Conservation (phyloP, 345 rosid species). For the Arabidopsis arenosa region DNA sequence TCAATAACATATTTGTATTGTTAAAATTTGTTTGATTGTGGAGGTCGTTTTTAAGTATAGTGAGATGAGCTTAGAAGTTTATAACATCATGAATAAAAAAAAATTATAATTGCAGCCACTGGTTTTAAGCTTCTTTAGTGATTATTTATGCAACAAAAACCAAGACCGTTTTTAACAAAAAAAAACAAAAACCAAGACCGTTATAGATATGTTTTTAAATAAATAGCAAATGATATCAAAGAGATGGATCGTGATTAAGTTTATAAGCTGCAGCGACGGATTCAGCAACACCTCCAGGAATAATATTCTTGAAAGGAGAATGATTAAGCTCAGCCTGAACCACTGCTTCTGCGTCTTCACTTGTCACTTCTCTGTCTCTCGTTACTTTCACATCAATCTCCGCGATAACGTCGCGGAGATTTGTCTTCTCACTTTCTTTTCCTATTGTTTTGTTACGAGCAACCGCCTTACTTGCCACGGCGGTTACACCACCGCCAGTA, state of each 20-base stretch:
- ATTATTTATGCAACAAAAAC: conserved; percentile 2
- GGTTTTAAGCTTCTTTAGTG: background rate
- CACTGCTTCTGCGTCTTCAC: conserved; percentile 47
- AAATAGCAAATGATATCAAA: background rate
- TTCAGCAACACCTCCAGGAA: conserved; percentile 44
- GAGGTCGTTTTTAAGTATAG: no score
- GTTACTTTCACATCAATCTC: conserved; percentile 34
- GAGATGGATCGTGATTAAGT: conserved; percentile 27
- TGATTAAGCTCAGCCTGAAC: conserved; percentile 37
- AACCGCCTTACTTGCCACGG: conserved; percentile 31
- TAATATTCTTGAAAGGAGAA: conserved; percentile 1
- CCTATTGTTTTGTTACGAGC: conserved; percentile 8
- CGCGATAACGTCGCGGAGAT: conserved; percentile 27
- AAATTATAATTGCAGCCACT: background rate
- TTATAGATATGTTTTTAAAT: background rate
- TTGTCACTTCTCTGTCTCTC: conserved; percentile 33
- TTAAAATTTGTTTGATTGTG: no score
- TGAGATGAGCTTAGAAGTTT: no score
- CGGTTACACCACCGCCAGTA: background rate
- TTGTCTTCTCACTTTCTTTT: background rate
- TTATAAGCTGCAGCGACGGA: conserved; percentile 42
- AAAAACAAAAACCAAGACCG: background rate
- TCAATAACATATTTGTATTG: no score
- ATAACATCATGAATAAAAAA: background rate
- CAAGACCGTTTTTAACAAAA: background rate